phyloP scores from a whole-genome alignment of 176 grass and related monocot genomes.

The Hyparrhenia diplandra region DNA sequence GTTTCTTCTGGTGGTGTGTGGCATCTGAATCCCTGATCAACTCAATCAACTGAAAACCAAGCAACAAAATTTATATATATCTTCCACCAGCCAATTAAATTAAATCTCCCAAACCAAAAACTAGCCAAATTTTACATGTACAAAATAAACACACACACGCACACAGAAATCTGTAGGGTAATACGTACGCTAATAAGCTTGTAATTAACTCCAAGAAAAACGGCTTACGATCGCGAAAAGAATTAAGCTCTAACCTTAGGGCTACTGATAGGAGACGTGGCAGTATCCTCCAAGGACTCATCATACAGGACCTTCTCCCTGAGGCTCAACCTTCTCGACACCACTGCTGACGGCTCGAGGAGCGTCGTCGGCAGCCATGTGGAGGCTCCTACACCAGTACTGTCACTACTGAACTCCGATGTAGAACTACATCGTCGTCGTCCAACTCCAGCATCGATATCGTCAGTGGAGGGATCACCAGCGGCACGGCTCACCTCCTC shows the following conservation, averaged over 20 bases:
- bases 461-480: background rate
- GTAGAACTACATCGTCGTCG: background rate
- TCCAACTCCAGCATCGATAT: background rate
- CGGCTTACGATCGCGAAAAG: no score
- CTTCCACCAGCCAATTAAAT: background rate
- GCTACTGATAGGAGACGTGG: conserved; percentile 38
- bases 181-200: background rate
- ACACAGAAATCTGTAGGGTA: background rate
- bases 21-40: conserved; percentile 10
- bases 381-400: background rate
- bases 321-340: conserved; percentile 10
- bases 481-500: background rate
- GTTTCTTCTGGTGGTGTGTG: conserved; percentile 17
- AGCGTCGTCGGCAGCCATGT: background rate
- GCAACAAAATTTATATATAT: background rate
- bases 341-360: background rate
- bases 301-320: conserved; percentile 15
- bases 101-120: background rate
- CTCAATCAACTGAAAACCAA: conserved; percentile 23
- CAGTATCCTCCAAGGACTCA: conserved; percentile 48
- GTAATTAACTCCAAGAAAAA: no score
- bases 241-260: conserved; percentile 22
- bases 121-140: background rate
- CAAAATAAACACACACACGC: background rate
- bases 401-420: background rate